Base-by-base conservation (phyloP, 164 flowering plant species). In the Macadamia integrifolia region DNA sequence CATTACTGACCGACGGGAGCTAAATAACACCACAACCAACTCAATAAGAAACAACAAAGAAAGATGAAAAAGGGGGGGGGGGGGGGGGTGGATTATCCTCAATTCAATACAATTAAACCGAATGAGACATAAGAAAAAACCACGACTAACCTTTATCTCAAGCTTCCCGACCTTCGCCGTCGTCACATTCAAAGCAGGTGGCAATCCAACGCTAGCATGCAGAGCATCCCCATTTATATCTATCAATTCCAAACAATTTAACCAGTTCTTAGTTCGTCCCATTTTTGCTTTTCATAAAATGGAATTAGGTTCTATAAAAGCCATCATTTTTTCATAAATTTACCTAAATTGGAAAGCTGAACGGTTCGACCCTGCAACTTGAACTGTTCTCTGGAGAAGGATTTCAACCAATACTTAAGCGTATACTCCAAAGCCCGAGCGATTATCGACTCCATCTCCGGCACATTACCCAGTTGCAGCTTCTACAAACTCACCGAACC, bases 301-400 rank as follows among this genome's bases (percentile, higher is more conserved):
- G 13, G 13, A 46, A 46, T 35, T 8, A 49, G 15, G 6, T 53
- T 53, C 1, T 53, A 43, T 52, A 15, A 60, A 57, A 66, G 6
- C 11, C 7, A 1, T 46, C 35, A n/a, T 18, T 15, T 32, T 18
- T 55, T 35, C n/a, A 49, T 48, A 18, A 17, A 43, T 44, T 66
- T 63, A 86, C 98, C 98, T 67, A 94, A 80, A 88, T 92, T 87
- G 60, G 96, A 92, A 52, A 94, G 92, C 79, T 87, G 98, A 1
- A 75, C 97, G 35, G 91, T 88, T 14, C 91, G 87, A 6, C 97
- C 97, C 55, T 94, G 95, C 65, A 87, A 74, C 81, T 85, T 92
- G 82, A 94, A 90, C 89, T 94, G 99, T 62, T 94, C 99, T 74
- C 99, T 86, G 35, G 90, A 73, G 82, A 92, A 94, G 12, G 97